phyloP scores from a whole-genome alignment of 495 filamentous ascomycete genomes.

The Choiromyces venosus region DNA sequence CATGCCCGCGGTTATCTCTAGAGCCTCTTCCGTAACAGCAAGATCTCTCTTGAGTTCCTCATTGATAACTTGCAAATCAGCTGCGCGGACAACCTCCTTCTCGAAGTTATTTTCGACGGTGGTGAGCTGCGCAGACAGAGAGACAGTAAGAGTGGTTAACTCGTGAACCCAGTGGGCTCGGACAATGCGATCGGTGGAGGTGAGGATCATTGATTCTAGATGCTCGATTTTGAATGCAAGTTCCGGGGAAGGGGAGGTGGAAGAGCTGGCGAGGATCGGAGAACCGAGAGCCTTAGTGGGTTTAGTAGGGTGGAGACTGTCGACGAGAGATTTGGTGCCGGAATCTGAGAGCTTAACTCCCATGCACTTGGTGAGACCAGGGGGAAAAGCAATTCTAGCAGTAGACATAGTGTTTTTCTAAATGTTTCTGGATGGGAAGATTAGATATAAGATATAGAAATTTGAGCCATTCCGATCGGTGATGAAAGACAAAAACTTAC shows the following conservation, averaged over 20 bases:
- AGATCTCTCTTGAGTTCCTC: background rate
- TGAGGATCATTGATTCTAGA: background rate
- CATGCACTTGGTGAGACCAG: background rate
- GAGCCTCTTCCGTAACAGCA: background rate
- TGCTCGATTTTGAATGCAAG: background rate
- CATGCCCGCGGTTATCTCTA: background rate
- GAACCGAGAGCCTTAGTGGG: background rate
- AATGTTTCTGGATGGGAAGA: background rate
- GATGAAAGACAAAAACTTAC: background rate
- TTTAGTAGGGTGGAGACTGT: background rate
- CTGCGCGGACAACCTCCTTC: background rate
- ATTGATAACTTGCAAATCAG: background rate
- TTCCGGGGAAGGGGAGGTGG: background rate
- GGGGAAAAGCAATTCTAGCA: background rate
- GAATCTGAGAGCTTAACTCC: background rate
- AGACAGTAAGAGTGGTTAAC: background rate
- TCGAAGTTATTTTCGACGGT: background rate
- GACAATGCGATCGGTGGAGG: background rate
- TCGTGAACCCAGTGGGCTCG: background rate
- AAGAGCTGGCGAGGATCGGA: background rate
- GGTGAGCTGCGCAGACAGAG: background rate
- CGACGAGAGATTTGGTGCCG: background rate
- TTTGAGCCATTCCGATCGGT: background rate
- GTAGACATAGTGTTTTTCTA: background rate
- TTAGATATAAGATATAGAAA: too few relatives aligned